These are phyloP conservation scores for Babesia ovis DNA, from an alignment of 169 alveolate species.

Conservation along the genomic window DNA sequence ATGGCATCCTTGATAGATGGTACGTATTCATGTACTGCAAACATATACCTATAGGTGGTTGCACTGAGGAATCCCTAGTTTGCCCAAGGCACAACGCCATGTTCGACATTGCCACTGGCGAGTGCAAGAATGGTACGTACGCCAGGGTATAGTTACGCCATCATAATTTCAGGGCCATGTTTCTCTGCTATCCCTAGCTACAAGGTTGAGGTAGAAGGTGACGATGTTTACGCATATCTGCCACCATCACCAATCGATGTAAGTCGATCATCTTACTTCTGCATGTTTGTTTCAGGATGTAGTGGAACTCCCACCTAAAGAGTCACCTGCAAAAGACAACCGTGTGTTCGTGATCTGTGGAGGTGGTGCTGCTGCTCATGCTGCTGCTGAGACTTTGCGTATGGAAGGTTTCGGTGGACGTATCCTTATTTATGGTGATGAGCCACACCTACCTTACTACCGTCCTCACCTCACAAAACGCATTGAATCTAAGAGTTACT, in stretches of 20 bases:
- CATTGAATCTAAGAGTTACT: conserved; percentile 43
- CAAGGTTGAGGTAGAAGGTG: conserved; percentile 69
- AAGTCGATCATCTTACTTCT: not conserved
- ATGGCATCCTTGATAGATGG: conserved; percentile 72
- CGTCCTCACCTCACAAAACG: conserved; percentile 75
- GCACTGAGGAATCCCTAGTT: conserved; percentile 70
- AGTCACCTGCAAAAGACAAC: conserved; percentile 63
- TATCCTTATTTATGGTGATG: conserved; percentile 65
- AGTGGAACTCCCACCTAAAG: conserved; percentile 52
- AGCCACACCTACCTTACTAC: conserved; percentile 72
- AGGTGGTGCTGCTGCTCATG: conserved; percentile 86
- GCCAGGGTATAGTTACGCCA: not conserved
- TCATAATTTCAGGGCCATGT: conserved; percentile 60
- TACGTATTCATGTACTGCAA: conserved; percentile 14
- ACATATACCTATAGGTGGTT: conserved; percentile 41
- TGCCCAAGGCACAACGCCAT: conserved; percentile 84
- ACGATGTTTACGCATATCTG: conserved; percentile 70
- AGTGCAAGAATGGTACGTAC: conserved; percentile 68
- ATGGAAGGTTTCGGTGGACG: conserved; percentile 81
- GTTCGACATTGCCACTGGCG: conserved; percentile 74
- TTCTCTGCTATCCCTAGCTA: conserved; percentile 72
- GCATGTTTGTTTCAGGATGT: conserved; percentile 15
- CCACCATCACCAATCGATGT: conserved; percentile 71
- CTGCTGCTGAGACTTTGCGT: conserved; percentile 83
- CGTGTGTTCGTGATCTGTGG: conserved; percentile 82